Evolutionary conservation across 176 grass and related monocot species (phyloP).

Genomic region (Ananas comosus): DNA sequence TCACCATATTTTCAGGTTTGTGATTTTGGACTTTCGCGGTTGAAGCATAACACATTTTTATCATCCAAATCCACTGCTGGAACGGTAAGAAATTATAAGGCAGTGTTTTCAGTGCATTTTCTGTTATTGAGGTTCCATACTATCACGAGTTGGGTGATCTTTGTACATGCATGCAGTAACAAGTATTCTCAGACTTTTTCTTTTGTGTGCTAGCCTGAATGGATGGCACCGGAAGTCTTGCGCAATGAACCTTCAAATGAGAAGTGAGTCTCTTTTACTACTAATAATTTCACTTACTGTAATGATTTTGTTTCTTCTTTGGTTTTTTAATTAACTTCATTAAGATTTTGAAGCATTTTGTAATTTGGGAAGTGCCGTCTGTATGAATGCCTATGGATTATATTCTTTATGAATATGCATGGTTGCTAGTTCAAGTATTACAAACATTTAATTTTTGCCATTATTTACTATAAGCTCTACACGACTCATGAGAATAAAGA

Average conservation of each 20-base stretch:
- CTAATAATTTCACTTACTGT: slow-evolving; percentile 2
- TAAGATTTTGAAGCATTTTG: background rate
- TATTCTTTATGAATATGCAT: too few species aligned
- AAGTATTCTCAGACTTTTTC: background rate
- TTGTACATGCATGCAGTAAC: background rate
- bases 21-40: slow-evolving; percentile 96
- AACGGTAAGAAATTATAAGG: slow-evolving; percentile 56
- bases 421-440: too few species aligned
- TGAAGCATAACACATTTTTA: slow-evolving; percentile 97
- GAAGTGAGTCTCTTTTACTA: slow-evolving; percentile 53
- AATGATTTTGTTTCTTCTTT: slow-evolving; percentile 3
- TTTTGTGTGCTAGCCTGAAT: slow-evolving; percentile 61
- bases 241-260: slow-evolving; percentile 97
- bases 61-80: slow-evolving; percentile 99
- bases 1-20: slow-evolving; percentile 50
- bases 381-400: background rate
- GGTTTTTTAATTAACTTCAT: background rate
- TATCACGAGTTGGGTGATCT: background rate
- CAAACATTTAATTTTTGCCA: too few species aligned
- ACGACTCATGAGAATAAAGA: too few species aligned
- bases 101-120: background rate
- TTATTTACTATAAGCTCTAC: too few species aligned
- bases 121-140: background rate
- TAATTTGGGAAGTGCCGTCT: background rate
- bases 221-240: slow-evolving; percentile 99